phyloP scores from a whole-genome alignment of 129 eudicot genomes.

The Flaveria linearis region DNA sequence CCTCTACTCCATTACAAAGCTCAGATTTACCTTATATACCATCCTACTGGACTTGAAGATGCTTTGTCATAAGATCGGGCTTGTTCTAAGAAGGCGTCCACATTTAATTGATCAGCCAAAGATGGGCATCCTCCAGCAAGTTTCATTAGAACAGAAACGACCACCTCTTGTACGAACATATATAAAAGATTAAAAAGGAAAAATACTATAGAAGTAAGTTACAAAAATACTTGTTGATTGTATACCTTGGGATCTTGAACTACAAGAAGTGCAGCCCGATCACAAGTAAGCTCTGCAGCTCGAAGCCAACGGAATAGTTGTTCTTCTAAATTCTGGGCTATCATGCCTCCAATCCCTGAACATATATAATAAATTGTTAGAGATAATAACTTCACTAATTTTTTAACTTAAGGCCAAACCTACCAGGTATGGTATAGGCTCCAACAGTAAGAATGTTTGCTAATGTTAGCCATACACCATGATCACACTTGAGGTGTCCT shows the following conservation, averaged over 20 bases:
- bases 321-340: slow-evolving; percentile 88
- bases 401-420: slow-evolving; percentile 13
- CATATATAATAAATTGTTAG: slow-evolving; percentile 15
- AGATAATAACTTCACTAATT: background rate
- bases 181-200: slow-evolving; percentile 19
- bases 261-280: slow-evolving; percentile 98
- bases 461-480: slow-evolving; percentile 93
- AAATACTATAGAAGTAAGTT: background rate
- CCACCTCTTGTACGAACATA: slow-evolving; percentile 88
- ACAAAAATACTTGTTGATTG: background rate
- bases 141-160: slow-evolving; percentile 95
- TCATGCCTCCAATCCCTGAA: slow-evolving; percentile 83
- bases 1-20: background rate
- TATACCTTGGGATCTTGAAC: slow-evolving; percentile 98
- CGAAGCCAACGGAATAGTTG: slow-evolving; percentile 94
- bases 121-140: slow-evolving; percentile 99
- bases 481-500: slow-evolving; percentile 99
- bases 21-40: slow-evolving; percentile 77
- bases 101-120: slow-evolving; percentile 90
- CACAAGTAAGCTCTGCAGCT: slow-evolving; percentile 97
- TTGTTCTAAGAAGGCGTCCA: slow-evolving; percentile 98
- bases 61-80: slow-evolving; percentile 97
- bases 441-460: slow-evolving; percentile 94
- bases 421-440: slow-evolving; percentile 91
- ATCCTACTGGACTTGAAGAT: slow-evolving; percentile 88